These are phyloP conservation scores for Maudiozyma humilis DNA, from an alignment of 1,139 yeast species.

Conservation along the genomic window DNA sequence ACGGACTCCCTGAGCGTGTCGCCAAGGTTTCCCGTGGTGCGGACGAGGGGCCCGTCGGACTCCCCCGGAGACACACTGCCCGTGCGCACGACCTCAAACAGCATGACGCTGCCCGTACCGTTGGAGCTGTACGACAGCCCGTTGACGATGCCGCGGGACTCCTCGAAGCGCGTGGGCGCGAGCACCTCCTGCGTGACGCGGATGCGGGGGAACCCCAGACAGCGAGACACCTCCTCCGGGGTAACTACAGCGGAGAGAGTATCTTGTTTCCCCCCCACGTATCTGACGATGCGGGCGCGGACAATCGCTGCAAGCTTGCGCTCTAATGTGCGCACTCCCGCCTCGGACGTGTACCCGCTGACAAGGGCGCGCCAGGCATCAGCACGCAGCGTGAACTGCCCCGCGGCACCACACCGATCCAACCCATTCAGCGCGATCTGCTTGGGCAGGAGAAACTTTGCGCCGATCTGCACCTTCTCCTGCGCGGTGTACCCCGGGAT, in stretches of 20 bases:
- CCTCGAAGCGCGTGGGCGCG: slow-evolving; percentile 10
- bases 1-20: slow-evolving; percentile 96
- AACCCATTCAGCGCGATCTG: slow-evolving; percentile 78
- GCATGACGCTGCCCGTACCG: slow-evolving; percentile 78
- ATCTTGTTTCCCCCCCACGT: slow-evolving; percentile 10
- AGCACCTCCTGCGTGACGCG: slow-evolving; percentile 31
- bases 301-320: slow-evolving; percentile 78
- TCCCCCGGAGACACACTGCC: slow-evolving; percentile 10
- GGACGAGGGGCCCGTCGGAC: slow-evolving; percentile 33
- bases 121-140: slow-evolving; percentile 84
- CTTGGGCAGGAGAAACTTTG: slow-evolving; percentile 74
- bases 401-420: slow-evolving; percentile 50
- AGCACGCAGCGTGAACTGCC: slow-evolving; percentile 47
- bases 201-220: slow-evolving; percentile 43
- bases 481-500: slow-evolving; percentile 88
- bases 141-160: slow-evolving; percentile 69
- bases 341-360: slow-evolving; percentile 83
- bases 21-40: slow-evolving; percentile 86
- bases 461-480: slow-evolving; percentile 90
- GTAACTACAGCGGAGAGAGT: not conserved
- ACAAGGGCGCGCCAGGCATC: slow-evolving; percentile 65
- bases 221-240: slow-evolving; percentile 38
- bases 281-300: slow-evolving; percentile 22
- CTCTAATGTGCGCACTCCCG: slow-evolving; percentile 89
- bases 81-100: slow-evolving; percentile 67